Evolutionary conservation across 2,329 filamentous ascomycete species (phyloP), one percentile per base, ranked within the genome.

Genomic region (Aspergillus arachidicola): DNA sequence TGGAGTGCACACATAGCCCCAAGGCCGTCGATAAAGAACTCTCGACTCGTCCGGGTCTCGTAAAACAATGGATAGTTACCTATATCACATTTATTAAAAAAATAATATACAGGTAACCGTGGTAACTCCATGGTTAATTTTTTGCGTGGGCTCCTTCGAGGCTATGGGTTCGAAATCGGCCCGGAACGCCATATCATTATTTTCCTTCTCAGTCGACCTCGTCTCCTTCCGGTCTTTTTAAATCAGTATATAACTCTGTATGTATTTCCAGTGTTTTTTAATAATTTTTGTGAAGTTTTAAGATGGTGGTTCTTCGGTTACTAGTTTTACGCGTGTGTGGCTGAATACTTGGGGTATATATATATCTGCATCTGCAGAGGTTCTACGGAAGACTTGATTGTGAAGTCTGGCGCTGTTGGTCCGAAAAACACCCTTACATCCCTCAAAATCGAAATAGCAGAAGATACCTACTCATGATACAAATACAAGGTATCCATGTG

Each of bases 41-140:
- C 26, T 28, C 4, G 4, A 28, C 26, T 4, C 4, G 1, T 28
- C 1, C 23, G 23, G 23, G 23, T 23, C 23, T 23, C 26, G 1
- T 28, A 6, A 28, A 5, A 28, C 4, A 28, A 28, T 1, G 5
- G 26, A 6, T 28, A 6, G 5, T 28, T 28, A 28, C 26, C 6
- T 28, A 28, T 28, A 28, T 6, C 4, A 6, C 4, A 28, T 26
- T 26, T 1, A n/a, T 23, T 23, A 28, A 3, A 1, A 28, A 6
- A 6, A 28, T 6, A 4, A 6, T 6, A 6, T 1, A 6, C 0
- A 1, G 6, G 26, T 28, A 6, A 28, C 26, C 10, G 0, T 32
- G 16, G 16, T 43, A 21, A 60, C 34, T 12, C 28, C 9, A 3
- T 45, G n/a, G 43, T 4, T 23, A 14, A 6, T 6, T 43, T 45